Evolutionary conservation across 2,329 filamentous ascomycete species (phyloP).

Genomic region (Lasiodiplodia sp.): DNA sequence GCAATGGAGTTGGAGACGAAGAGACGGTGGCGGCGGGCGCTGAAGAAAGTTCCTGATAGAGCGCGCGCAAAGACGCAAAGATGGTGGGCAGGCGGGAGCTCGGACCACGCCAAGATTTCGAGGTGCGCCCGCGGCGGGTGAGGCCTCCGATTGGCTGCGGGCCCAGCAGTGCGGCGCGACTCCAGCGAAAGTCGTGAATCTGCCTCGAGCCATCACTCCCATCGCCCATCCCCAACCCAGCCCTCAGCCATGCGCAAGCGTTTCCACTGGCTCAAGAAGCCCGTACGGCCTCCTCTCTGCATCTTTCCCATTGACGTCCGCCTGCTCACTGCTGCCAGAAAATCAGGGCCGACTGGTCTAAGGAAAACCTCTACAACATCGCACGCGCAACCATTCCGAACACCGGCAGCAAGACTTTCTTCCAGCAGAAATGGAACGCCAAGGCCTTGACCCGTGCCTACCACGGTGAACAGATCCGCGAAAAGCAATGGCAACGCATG

Average conservation of each 20-base stretch:
- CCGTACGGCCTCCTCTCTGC: slow-evolving; percentile 58
- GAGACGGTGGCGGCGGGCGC: background rate
- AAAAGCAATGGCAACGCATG: slow-evolving; percentile 93
- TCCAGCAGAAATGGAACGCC: slow-evolving; percentile 97
- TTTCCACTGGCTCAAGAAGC: slow-evolving; percentile 71
- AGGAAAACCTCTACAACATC: slow-evolving; percentile 95
- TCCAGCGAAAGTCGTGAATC: slow-evolving; percentile 18
- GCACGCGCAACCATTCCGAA: slow-evolving; percentile 53
- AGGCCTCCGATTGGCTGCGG: slow-evolving; percentile 23
- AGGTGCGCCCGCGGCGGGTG: background rate
- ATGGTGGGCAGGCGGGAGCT: slow-evolving; percentile 21
- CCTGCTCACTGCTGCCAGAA: slow-evolving; percentile 63
- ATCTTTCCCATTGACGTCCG: background rate
- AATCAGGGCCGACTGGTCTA: slow-evolving; percentile 96
- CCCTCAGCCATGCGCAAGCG: slow-evolving; percentile 57
- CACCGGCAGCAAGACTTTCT: slow-evolving; percentile 71
- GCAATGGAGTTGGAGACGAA: background rate
- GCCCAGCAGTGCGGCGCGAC: slow-evolving; percentile 1
- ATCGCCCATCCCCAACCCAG: background rate
- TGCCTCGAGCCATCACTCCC: slow-evolving; percentile 17
- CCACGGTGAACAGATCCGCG: slow-evolving; percentile 92
- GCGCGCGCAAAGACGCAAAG: slow-evolving; percentile 18
- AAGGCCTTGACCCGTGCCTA: slow-evolving; percentile 86
- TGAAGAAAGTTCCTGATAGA: slow-evolving; percentile 5
- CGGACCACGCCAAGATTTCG: slow-evolving; percentile 28